These are phyloP conservation scores for Avicennia marina DNA, from an alignment of 257 asterid species.

Conservation along the genomic window DNA sequence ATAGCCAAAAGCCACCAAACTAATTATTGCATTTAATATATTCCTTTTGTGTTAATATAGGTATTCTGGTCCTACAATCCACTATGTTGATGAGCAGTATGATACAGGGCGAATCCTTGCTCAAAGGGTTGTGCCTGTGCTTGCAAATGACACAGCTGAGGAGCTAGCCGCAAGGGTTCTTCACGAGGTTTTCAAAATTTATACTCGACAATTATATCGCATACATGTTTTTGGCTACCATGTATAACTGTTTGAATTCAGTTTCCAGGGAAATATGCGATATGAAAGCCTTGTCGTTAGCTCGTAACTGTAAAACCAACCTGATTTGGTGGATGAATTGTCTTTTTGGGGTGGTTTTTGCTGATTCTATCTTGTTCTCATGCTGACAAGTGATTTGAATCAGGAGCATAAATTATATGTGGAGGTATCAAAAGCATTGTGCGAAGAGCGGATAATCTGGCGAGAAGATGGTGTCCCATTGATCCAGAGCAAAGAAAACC, in stretches of 20 bases:
- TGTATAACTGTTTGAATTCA: background rate
- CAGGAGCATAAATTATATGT: conserved; percentile 73
- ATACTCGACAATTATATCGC: background rate
- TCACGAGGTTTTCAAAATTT: conserved; percentile 41
- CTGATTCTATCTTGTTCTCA: background rate
- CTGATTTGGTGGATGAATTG: background rate
- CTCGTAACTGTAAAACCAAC: background rate
- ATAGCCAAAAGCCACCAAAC: background rate
- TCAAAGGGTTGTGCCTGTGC: conserved; percentile 69
- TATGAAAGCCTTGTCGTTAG: background rate
- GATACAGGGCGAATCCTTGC: conserved; percentile 77
- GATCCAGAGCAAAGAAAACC: conserved; percentile 56
- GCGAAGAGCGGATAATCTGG: conserved; percentile 71
- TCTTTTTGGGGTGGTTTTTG: background rate
- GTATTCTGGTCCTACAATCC: conserved; percentile 66
- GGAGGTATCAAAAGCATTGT: conserved; percentile 57
- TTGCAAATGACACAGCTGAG: conserved; percentile 68
- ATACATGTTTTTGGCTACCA: background rate
- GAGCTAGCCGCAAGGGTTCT: conserved; percentile 80
- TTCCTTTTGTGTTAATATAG: conserved; percentile 18
- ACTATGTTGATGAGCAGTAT: conserved; percentile 61
- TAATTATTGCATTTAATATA: background rate
- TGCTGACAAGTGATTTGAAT: background rate
- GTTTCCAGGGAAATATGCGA: background rate
- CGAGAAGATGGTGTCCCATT: conserved; percentile 77